phyloP scores from a whole-genome alignment of 129 eudicot genomes.

The Escallonia rubra region DNA sequence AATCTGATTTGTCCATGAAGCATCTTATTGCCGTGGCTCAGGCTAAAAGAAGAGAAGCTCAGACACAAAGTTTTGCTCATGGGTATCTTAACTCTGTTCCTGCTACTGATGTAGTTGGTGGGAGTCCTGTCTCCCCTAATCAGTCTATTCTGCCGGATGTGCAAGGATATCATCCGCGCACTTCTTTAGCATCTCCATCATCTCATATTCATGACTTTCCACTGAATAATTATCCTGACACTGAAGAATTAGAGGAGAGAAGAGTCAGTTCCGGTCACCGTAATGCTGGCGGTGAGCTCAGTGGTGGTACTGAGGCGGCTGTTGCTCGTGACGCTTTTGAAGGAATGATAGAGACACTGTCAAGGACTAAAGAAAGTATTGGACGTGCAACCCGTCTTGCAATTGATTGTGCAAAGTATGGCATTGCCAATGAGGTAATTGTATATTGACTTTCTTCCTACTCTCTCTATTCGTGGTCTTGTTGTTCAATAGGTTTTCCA shows the following conservation, averaged over 20 bases:
- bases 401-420: slow-evolving; percentile 81
- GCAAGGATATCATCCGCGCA: slow-evolving; percentile 24
- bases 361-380: slow-evolving; percentile 81
- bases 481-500: no score
- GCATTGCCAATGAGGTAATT: slow-evolving; percentile 77
- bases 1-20: slow-evolving; percentile 62
- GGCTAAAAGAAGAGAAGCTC: slow-evolving; percentile 74
- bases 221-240: slow-evolving; percentile 42
- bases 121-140: slow-evolving; percentile 43
- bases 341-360: slow-evolving; percentile 70
- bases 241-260: slow-evolving; percentile 60
- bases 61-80: slow-evolving; percentile 41
- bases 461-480: no score
- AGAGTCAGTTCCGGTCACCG: slow-evolving; percentile 53
- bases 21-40: slow-evolving; percentile 92
- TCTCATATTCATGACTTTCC: slow-evolving; percentile 29
- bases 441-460: neutral
- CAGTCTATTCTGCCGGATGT: slow-evolving; percentile 27
- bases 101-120: slow-evolving; percentile 26
- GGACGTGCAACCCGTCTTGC: slow-evolving; percentile 89
- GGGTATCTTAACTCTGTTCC: slow-evolving; percentile 25
- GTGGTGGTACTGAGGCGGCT: slow-evolving; percentile 88
- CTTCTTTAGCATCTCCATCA: slow-evolving; percentile 44
- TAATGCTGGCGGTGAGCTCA: slow-evolving; percentile 57
- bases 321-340: slow-evolving; percentile 90